These are phyloP conservation scores for Stachybotrys echinatus DNA, from an alignment of 2,329 filamentous ascomycete genomes.

Conservation along the genomic window DNA sequence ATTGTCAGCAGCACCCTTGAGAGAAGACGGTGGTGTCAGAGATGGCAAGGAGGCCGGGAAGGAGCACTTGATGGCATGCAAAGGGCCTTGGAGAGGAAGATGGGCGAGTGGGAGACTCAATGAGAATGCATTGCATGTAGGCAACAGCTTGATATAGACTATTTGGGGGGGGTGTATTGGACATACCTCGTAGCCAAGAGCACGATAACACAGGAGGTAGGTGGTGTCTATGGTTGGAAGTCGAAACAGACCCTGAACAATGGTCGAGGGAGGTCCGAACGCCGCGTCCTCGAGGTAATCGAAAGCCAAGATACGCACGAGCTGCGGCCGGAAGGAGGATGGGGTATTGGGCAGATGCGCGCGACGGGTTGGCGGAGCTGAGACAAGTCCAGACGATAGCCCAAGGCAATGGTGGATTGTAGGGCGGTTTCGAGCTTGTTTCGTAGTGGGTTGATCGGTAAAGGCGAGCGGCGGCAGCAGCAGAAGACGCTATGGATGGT, in stretches of 20 bases:
- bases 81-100: too few species aligned
- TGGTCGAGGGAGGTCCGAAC: not conserved
- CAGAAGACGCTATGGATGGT: not conserved
- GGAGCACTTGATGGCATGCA: too few species aligned
- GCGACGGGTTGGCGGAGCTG: not conserved
- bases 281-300: not conserved
- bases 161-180: not conserved
- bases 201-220: not conserved
- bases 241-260: not conserved
- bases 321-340: not conserved
- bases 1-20: conserved; percentile 20
- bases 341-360: not conserved
- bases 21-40: too few species aligned
- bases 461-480: not conserved
- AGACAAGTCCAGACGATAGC: not conserved
- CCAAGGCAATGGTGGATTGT: not conserved
- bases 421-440: not conserved
- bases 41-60: too few species aligned
- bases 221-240: not conserved
- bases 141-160: not conserved
- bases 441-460: not conserved
- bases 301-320: not conserved
- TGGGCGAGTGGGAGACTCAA: too few species aligned
- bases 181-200: not conserved
- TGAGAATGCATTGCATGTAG: not conserved